Conservation (phyloP, 2,329 filamentous ascomycete genomes). For the Tolypocladium cylindrosporum region DNA sequence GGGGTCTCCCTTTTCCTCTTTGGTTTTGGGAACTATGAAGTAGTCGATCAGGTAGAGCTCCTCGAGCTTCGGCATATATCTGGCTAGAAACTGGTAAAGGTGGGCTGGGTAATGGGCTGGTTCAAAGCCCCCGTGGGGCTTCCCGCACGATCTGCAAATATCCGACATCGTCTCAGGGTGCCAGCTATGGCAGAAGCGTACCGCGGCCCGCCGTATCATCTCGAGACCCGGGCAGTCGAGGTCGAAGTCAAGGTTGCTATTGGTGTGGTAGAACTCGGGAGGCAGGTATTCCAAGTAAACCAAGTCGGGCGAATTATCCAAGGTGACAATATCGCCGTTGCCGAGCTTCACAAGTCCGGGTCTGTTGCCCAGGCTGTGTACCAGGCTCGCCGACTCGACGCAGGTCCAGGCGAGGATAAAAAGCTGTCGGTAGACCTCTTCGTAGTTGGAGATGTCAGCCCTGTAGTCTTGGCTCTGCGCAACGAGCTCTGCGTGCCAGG, state of each 20-base stretch:
- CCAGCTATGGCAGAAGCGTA: conserved; percentile 33
- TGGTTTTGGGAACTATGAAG: conserved; percentile 22
- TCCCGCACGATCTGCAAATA: conserved; percentile 24
- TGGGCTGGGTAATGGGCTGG: conserved; percentile 25
- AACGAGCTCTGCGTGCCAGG: neutral
- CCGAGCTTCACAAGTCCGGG: conserved; percentile 13
- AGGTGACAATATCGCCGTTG: conserved; percentile 17
- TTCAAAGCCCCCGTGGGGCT: conserved; percentile 14
- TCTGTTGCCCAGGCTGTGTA: conserved; percentile 9
- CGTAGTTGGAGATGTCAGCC: conserved; percentile 23
- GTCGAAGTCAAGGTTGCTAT: conserved; percentile 14
- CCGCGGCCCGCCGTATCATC: conserved; percentile 26
- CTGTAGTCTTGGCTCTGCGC: neutral
- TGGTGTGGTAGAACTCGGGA: conserved; percentile 14
- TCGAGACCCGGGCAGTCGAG: conserved; percentile 18
- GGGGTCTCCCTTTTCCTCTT: neutral
- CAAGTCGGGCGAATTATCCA: conserved; percentile 18
- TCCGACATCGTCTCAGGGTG: conserved; percentile 13
- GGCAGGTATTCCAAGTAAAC: conserved; percentile 25
- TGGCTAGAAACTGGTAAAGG: conserved; percentile 32
- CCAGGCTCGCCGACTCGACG: conserved; percentile 14
- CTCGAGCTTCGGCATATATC: conserved; percentile 30
- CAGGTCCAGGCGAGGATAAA: conserved; percentile 15
- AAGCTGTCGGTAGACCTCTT: conserved; percentile 16
- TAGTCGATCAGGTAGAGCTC: conserved; percentile 36